These are phyloP conservation scores for Echium plantagineum DNA, from an alignment of 257 asterid species.

Conservation along the genomic window DNA sequence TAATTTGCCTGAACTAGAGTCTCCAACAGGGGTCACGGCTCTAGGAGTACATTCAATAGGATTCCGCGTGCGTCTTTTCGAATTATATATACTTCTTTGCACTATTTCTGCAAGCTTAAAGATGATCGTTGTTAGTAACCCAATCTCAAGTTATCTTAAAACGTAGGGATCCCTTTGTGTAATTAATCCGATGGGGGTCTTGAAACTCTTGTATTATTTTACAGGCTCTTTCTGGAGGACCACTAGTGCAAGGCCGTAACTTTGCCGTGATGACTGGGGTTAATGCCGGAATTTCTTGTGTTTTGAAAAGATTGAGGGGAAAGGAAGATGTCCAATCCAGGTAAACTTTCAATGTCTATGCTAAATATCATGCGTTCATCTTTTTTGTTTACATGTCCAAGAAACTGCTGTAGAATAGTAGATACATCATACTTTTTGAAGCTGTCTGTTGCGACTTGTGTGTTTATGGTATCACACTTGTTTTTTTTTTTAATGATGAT, in stretches of 20 bases:
- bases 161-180: no score
- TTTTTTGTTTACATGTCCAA: not conserved
- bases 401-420: not conserved
- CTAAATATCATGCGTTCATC: not conserved
- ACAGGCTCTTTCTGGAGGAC: slow-evolving; percentile 90
- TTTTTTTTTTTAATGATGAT: no score
- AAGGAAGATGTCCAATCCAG: slow-evolving; percentile 88
- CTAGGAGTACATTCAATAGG: no score
- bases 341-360: slow-evolving; percentile 17
- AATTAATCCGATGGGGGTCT: no score
- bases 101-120: no score
- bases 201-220: not conserved
- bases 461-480: no score
- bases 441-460: not conserved
- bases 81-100: no score
- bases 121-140: no score
- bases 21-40: no score
- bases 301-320: slow-evolving; percentile 83
- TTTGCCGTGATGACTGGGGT: slow-evolving; percentile 94
- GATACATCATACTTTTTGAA: not conserved
- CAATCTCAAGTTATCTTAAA: no score
- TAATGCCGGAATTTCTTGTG: slow-evolving; percentile 86
- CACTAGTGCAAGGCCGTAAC: slow-evolving; percentile 78
- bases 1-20: no score
- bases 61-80: no score